Percentiles rank a stretch among this genome's conserved stretches.
Conservation (phyloP, 495 filamentous ascomycete species). For the Saxispiralis lemnorum region DNA sequence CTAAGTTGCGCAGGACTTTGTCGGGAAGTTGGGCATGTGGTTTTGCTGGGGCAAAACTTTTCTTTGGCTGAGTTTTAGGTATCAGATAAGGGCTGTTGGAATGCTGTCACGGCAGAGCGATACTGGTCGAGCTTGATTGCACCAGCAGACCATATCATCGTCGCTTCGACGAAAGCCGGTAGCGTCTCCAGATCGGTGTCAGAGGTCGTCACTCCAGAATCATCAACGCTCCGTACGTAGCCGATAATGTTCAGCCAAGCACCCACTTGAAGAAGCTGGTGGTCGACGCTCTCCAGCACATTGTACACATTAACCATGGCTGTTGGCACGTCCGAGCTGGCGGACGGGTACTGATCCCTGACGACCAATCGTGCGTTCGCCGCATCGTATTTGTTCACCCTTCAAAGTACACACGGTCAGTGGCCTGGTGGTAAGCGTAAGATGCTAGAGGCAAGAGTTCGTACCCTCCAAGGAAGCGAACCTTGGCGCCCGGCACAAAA, state of each 20-base stretch:
- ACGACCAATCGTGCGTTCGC: constrained; percentile 42
- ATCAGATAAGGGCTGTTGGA: constrained; percentile 1
- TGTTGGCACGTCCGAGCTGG: constrained; percentile 20
- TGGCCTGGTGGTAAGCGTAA: background rate
- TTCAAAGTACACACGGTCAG: constrained; percentile 18
- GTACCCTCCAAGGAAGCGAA: constrained; percentile 87
- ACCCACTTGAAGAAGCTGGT: constrained; percentile 52
- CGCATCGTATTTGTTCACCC: constrained; percentile 51
- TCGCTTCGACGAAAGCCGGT: constrained; percentile 10
- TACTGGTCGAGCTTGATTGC: constrained; percentile 13
- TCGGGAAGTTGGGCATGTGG: too few species aligned
- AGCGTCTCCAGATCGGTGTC: background rate
- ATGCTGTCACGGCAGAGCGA: constrained; percentile 4
- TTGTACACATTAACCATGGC: constrained; percentile 54
- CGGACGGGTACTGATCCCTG: constrained; percentile 44
- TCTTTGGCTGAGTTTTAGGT: background rate
- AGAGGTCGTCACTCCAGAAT: background rate
- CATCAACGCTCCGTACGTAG: constrained; percentile 36
- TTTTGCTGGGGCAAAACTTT: too few species aligned
- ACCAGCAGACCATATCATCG: constrained; percentile 20
- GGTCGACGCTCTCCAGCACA: constrained; percentile 44
- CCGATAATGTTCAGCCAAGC: constrained; percentile 84
- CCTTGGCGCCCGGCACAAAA: constrained; percentile 45
- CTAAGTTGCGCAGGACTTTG: too few species aligned
- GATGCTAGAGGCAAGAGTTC: constrained; percentile 12